Base-by-base conservation (phyloP, 202 grass and related monocot species). In the Saccharum hybrid region DNA sequence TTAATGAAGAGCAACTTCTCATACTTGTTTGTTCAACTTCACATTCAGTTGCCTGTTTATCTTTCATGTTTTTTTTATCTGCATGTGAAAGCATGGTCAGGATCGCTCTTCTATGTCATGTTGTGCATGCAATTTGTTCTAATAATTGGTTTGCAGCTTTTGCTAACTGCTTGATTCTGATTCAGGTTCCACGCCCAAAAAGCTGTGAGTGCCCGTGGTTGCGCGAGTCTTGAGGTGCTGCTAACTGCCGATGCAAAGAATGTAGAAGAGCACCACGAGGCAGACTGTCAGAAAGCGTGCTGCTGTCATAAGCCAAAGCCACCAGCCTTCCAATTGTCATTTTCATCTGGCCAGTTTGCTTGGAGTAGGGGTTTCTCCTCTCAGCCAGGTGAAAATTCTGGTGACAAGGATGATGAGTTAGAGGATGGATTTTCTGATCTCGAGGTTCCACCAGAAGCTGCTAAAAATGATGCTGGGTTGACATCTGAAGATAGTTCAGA, bases 361-460 rank as follows among this genome's bases (percentile, higher is more conserved):
- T 91, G 70, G 66, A 56, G 72, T 59, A 90, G 85, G 84, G 85
- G 72, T 73, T 87, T 95, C 83, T 93, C 92, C 74, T 98, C 96
- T 80, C 75, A 92, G 81, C 82, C 77, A 18, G 75, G 87, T 68
- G 40, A 71, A 76, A 90, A 68, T 72, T 91, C 89, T 40, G 77
- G 82, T 85, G 66, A 88, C 76, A 91, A 90, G 10, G 82, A 83
- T 8, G 85, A 93, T 85, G 85, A 78, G 63, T 73, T 88, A 33
- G 87, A 90, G 73, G 85, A 94, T 6, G 91, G 89, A 11, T 98
- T 98, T 88, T 98, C 96, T 88, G 96, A 98, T 86, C 85, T 95
- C 13, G 96, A 94, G 37, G 82, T 82, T 31, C 78, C 77, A 4
- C 76, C 88, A 0, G 91, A 92, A 79, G 85, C 83, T 85, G 69